Evolutionary conservation across 1,139 yeast species (phyloP).

Genomic region (Pichia sp.): DNA sequence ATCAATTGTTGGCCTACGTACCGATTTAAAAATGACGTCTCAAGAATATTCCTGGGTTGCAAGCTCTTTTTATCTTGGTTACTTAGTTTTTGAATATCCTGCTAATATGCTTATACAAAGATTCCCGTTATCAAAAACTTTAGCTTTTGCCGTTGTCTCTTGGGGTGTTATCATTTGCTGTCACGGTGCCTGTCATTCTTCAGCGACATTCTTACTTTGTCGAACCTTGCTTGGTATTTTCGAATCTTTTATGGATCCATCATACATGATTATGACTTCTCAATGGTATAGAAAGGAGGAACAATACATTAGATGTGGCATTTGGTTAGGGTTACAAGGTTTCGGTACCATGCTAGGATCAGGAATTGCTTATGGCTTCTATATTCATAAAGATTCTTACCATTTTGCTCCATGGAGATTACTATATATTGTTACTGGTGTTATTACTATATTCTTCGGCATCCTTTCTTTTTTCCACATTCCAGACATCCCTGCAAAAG

Average conservation of each 20-base stretch:
- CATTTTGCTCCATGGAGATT: slow-evolving; percentile 46
- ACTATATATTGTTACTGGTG: slow-evolving; percentile 45
- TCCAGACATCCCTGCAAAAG: slow-evolving; percentile 41
- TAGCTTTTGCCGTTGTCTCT: slow-evolving; percentile 36
- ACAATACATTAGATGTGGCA: slow-evolving; percentile 43
- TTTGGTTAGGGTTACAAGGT: slow-evolving; percentile 51
- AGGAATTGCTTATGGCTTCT: slow-evolving; percentile 48
- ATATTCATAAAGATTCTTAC: slow-evolving; percentile 31
- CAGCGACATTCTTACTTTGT: slow-evolving; percentile 38
- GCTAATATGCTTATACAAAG: slow-evolving; percentile 41
- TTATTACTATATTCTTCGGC: slow-evolving; percentile 46
- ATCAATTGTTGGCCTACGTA: slow-evolving; percentile 49
- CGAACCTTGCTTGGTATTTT: slow-evolving; percentile 46
- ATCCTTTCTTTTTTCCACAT: slow-evolving; percentile 38
- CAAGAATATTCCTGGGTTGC: slow-evolving; percentile 55
- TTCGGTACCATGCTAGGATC: slow-evolving; percentile 46
- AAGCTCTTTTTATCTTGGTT: slow-evolving; percentile 52
- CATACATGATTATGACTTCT: slow-evolving; percentile 48
- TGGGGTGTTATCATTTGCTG: slow-evolving; percentile 46
- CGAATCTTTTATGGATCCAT: slow-evolving; percentile 48
- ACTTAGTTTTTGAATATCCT: slow-evolving; percentile 44
- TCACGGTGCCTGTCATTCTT: slow-evolving; percentile 41
- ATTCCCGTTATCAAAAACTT: slow-evolving; percentile 41
- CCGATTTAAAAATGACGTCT: slow-evolving; percentile 46
- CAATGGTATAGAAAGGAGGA: slow-evolving; percentile 52